A percentile compares a stretch with the other conserved stretches of the same genome.
Evolutionary conservation across 139 green algal species (phyloP).

Genomic region (Medakamo hakoo): DNA sequence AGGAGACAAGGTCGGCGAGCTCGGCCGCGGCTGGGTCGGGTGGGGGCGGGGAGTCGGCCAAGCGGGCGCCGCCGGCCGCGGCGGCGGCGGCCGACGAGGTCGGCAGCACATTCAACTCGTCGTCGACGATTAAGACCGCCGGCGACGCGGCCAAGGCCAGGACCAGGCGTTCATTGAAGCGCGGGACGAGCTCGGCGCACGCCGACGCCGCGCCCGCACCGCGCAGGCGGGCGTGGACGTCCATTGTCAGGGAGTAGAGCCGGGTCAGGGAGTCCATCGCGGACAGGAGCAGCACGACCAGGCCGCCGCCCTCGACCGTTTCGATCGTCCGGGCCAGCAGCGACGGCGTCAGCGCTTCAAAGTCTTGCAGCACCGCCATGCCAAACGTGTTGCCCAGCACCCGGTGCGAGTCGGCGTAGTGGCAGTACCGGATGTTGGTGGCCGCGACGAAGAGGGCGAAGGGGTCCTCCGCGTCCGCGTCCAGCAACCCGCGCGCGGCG

Average conservation of each 20-base stretch:
- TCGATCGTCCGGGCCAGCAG: conserved; percentile 91
- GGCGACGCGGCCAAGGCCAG: conserved; percentile 71
- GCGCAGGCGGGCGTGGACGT: conserved; percentile 80
- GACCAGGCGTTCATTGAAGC: conserved; percentile 97
- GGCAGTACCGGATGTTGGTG: conserved; percentile 96
- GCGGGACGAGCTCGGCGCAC: conserved; percentile 22
- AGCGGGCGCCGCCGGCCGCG: conserved; percentile 42
- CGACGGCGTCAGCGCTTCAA: conserved; percentile 97
- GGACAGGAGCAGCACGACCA: conserved; percentile 84
- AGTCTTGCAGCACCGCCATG: conserved; percentile 98
- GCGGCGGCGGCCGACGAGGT: conserved; percentile 52
- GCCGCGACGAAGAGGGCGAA: conserved; percentile 86
- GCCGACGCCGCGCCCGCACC: conserved; percentile 7
- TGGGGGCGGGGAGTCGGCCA: no score
- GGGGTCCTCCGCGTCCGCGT: conserved; percentile 93
- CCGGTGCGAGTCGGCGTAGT: conserved; percentile 93
- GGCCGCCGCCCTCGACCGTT: conserved; percentile 92
- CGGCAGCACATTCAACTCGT: conserved; percentile 97
- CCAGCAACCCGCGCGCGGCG: conserved; percentile 74
- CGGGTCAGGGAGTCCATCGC: conserved; percentile 71
- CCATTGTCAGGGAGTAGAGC: conserved; percentile 95
- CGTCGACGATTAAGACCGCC: conserved; percentile 85
- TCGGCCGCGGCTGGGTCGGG: conserved; percentile 42
- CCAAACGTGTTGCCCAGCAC: conserved; percentile 96
- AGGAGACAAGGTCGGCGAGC: conserved; percentile 63